phyloP scores from a whole-genome alignment of 1,284 basidiomycete genomes.

The Ustilago loliicola region DNA sequence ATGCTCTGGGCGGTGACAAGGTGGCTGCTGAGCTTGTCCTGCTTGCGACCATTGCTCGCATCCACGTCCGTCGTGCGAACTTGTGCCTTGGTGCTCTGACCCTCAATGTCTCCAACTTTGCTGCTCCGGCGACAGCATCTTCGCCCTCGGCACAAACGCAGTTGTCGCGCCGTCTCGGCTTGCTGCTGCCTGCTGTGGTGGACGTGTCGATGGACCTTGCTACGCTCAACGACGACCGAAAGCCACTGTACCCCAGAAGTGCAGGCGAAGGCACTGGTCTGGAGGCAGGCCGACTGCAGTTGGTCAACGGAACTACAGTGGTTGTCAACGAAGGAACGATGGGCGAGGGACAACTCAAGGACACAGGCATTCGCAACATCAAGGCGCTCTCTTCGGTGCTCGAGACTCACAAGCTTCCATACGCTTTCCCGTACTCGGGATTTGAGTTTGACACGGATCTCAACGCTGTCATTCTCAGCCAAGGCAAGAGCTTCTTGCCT shows the following conservation, averaged over 20 bases:
- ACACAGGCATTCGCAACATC: constrained; percentile 80
- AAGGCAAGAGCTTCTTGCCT: constrained; percentile 74
- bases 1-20: constrained; percentile 52
- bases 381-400: constrained; percentile 80
- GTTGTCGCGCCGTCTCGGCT: constrained; percentile 74
- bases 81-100: constrained; percentile 78
- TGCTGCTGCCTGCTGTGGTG: constrained; percentile 75
- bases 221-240: constrained; percentile 74
- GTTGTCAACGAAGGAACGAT: constrained; percentile 79
- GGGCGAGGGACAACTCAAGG: constrained; percentile 78
- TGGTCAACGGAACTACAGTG: constrained; percentile 77
- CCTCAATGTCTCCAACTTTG: constrained; percentile 73
- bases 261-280: constrained; percentile 80
- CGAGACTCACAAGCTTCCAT: constrained; percentile 79
- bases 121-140: constrained; percentile 69
- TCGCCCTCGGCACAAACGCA: constrained; percentile 75
- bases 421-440: constrained; percentile 82
- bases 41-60: constrained; percentile 77
- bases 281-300: constrained; percentile 81
- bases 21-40: constrained; percentile 83
- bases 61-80: constrained; percentile 79
- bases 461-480: constrained; percentile 77
- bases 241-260: constrained; percentile 73
- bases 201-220: constrained; percentile 72
- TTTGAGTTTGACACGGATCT: constrained; percentile 84